Evolutionary conservation across 257 asterid genomes (phyloP).

Genomic region (Solanum corneliomulleri): DNA sequence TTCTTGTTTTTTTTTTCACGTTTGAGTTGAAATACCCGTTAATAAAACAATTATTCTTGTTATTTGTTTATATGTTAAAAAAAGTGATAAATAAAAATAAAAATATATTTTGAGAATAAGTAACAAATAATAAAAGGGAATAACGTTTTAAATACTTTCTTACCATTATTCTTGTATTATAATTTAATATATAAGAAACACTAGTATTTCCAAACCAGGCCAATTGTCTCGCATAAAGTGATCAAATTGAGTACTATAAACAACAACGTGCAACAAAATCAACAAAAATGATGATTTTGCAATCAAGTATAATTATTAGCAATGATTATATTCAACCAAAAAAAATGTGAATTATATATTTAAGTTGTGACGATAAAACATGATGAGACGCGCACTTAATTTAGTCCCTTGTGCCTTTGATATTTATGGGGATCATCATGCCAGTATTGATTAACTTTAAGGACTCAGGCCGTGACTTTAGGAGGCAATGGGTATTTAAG

Average conservation of each 20-base stretch:
- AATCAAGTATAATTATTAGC: neutral
- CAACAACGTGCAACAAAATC: neutral
- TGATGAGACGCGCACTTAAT: neutral
- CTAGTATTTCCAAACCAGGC: neutral
- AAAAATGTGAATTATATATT: neutral
- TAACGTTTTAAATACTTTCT: neutral
- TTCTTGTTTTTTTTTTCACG: fast-evolving
- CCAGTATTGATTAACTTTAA: neutral
- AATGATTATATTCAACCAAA: neutral
- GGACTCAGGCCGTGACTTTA: neutral
- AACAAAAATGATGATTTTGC: neutral
- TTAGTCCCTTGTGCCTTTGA: neutral
- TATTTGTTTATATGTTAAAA: too few species aligned
- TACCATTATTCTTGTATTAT: too few species aligned
- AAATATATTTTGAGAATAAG: too few species aligned
- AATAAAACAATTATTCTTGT: too few species aligned
- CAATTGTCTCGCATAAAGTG: neutral
- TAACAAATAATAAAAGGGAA: too few species aligned
- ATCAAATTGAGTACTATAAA: neutral
- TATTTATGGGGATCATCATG: neutral
- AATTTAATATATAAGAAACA: neutral
- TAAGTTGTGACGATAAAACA: neutral
- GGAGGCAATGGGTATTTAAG: neutral
- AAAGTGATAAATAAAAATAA: neutral
- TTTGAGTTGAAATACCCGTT: neutral